phyloP scores from a whole-genome alignment of 2,329 filamentous ascomycete genomes.

The Talaromyces sp. region DNA sequence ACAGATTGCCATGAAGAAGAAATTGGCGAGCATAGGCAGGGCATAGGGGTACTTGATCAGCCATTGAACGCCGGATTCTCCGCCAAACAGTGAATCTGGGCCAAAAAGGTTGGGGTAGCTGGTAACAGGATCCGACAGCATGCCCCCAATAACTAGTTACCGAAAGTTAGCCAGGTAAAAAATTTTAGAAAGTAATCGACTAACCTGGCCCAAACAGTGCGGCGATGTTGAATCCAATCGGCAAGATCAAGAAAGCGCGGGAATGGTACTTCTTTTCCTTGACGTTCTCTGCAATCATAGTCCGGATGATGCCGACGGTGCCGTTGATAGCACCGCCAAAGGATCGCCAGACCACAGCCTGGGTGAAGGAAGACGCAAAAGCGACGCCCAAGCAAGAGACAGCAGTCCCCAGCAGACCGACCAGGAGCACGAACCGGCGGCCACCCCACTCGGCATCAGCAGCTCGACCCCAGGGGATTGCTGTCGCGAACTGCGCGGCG shows the following conservation, averaged over 20 bases:
- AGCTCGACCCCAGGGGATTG: slow-evolving; percentile 72
- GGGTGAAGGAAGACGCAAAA: slow-evolving; percentile 58
- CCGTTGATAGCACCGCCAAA: slow-evolving; percentile 66
- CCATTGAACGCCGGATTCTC: slow-evolving; percentile 55
- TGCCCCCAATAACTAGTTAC: slow-evolving; percentile 53
- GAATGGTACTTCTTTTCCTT: slow-evolving; percentile 60
- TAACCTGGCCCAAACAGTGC: slow-evolving; percentile 47
- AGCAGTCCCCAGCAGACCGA: slow-evolving; percentile 66
- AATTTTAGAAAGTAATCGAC: slow-evolving; percentile 9
- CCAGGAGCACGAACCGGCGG: slow-evolving; percentile 70
- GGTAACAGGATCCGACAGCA: slow-evolving; percentile 62
- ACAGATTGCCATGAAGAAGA: slow-evolving; percentile 52
- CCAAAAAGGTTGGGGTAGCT: slow-evolving; percentile 61
- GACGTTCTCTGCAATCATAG: slow-evolving; percentile 65
- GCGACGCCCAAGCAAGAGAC: slow-evolving; percentile 64
- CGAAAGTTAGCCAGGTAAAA: background rate
- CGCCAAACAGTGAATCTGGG: slow-evolving; percentile 52
- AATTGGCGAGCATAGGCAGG: slow-evolving; percentile 62
- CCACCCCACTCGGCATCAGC: slow-evolving; percentile 60
- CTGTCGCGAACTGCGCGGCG: slow-evolving; percentile 72
- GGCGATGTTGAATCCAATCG: slow-evolving; percentile 64
- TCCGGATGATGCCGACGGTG: slow-evolving; percentile 57
- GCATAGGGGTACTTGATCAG: slow-evolving; percentile 62
- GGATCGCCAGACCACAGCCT: slow-evolving; percentile 61
- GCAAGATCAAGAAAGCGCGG: slow-evolving; percentile 54